phyloP scores from a whole-genome alignment of 2,329 filamentous ascomycete species.

The Ophiognomonia clavigignenti-juglandacearum region DNA sequence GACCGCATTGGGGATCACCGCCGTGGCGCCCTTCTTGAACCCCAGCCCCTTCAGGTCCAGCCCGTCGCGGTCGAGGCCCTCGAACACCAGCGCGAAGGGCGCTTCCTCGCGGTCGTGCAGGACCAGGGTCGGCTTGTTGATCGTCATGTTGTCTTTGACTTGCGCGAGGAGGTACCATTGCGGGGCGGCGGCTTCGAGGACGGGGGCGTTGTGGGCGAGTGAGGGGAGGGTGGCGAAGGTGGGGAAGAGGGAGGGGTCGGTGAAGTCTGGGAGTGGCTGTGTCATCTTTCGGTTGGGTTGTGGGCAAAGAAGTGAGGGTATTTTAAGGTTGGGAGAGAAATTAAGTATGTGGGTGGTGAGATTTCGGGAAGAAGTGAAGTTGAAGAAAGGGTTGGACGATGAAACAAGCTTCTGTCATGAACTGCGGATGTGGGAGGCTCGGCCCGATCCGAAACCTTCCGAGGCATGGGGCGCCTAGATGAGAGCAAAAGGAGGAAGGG shows the following conservation, averaged over 20 bases:
- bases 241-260: slow-evolving; percentile 28
- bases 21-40: slow-evolving; percentile 33
- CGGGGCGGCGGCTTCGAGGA: background rate
- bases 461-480: background rate
- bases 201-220: background rate
- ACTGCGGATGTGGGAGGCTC: background rate
- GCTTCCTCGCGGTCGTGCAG: slow-evolving; percentile 32
- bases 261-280: slow-evolving; percentile 27
- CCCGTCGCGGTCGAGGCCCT: slow-evolving; percentile 31
- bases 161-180: slow-evolving; percentile 38
- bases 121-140: slow-evolving; percentile 45
- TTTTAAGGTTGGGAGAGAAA: no score
- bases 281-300: no score
- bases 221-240: slow-evolving; percentile 21
- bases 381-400: slow-evolving; percentile 1
- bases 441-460: background rate
- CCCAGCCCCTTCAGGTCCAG: slow-evolving; percentile 27
- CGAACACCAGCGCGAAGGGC: slow-evolving; percentile 42
- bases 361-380: no score
- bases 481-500: no score
- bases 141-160: slow-evolving; percentile 42
- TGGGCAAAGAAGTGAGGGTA: no score
- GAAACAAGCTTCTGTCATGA: slow-evolving; percentile 10
- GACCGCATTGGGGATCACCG: slow-evolving; percentile 31
- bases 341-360: no score